Base-by-base conservation (phyloP, 2,329 filamentous ascomycete species). In the Emmonsiellopsis sp. region DNA sequence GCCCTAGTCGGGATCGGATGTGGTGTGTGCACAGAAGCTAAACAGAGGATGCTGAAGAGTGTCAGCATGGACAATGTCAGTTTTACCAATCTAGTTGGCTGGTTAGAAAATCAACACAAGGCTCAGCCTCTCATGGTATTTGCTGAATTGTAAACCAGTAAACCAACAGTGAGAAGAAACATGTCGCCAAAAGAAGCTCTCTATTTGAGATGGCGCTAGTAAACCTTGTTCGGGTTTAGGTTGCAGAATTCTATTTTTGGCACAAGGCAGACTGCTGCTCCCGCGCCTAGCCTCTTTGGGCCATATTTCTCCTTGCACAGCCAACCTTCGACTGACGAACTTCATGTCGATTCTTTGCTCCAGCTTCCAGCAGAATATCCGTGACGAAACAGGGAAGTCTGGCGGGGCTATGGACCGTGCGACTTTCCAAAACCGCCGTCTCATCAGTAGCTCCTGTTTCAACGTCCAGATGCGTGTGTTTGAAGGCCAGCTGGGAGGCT, bases 171-270 rank as follows among this genome's bases (percentile, higher is more conserved):
- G 3, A 26, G 3, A 26, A 26, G 3, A 26, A 26, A 26, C 20
- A 26, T 32, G 31, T 34, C 30, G 32, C 30, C 9, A 35, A 37
- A 48, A 47, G 32, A 47, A 37, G 45, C 32, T 48, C 45, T 11
- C 15, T 9, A 9, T 15, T 11, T 7, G n/a, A 11, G 15, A 20
- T 6, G 2, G 34, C 46, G 34, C 46, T 48, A 48, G 46, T 20
- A 48, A 38, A 48, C 46, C 16, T 48, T 30, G 15, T 31, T 47
- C 16, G n/a, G 1, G 13, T 49, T 49, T 49, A 41, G 31, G 47
- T 49, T 49, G 47, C 35, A 31, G 35, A 10, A 6, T 31, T 41
- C 47, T 49, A 49, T 49, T 49, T 49, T 49, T 38, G 26, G 47
- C 32, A 8, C 47, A 16, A 49, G 47, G 47, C 47, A 49, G 47